These are phyloP conservation scores for Priceomyces fermenticarens DNA, from an alignment of 805 yeast genomes.

Conservation along the genomic window DNA sequence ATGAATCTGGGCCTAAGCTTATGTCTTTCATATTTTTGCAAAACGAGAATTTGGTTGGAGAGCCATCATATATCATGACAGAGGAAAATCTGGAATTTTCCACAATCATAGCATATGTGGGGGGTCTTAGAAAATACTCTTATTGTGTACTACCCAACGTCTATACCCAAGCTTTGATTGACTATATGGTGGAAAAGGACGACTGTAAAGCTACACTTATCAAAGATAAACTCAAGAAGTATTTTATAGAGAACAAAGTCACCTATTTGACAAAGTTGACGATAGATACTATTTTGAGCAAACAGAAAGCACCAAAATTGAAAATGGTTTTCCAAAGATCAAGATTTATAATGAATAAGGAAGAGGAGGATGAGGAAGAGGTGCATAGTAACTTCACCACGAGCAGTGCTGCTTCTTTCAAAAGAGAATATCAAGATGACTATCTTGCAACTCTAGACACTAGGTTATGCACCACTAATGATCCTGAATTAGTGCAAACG, in stretches of 20 bases:
- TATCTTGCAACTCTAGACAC: slow-evolving; percentile 31
- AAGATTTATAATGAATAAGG: slow-evolving; percentile 28
- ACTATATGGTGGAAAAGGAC: slow-evolving; percentile 7
- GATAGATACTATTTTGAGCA: slow-evolving; percentile 25
- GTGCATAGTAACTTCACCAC: slow-evolving; percentile 2
- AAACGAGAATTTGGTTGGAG: slow-evolving; percentile 11
- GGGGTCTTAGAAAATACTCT: slow-evolving; percentile 39
- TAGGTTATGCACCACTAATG: slow-evolving; percentile 31
- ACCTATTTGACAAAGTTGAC: slow-evolving; percentile 26
- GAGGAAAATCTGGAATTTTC: slow-evolving; percentile 25
- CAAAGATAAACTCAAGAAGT: slow-evolving; percentile 13
- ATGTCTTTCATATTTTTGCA: slow-evolving; percentile 24
- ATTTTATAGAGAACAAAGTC: slow-evolving; percentile 13
- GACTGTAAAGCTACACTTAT: slow-evolving; percentile 3
- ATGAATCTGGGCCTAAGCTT: slow-evolving; percentile 6
- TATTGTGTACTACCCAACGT: slow-evolving; percentile 38
- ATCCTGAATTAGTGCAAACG: slow-evolving; percentile 6
- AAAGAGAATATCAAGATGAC: slow-evolving; percentile 25
- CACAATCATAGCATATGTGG: slow-evolving; percentile 32
- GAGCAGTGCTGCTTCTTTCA: slow-evolving; percentile 9
- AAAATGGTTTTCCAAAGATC: slow-evolving; percentile 26
- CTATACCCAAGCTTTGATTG: slow-evolving; percentile 16
- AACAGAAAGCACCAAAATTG: slow-evolving; percentile 25
- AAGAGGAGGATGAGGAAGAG: slow-evolving; percentile 10
- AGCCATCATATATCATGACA: slow-evolving; percentile 31